A percentile compares a stretch with the other conserved stretches of the same genome.
Evolutionary conservation across 345 rosid species (phyloP).

Genomic region (Populus deltoides): DNA sequence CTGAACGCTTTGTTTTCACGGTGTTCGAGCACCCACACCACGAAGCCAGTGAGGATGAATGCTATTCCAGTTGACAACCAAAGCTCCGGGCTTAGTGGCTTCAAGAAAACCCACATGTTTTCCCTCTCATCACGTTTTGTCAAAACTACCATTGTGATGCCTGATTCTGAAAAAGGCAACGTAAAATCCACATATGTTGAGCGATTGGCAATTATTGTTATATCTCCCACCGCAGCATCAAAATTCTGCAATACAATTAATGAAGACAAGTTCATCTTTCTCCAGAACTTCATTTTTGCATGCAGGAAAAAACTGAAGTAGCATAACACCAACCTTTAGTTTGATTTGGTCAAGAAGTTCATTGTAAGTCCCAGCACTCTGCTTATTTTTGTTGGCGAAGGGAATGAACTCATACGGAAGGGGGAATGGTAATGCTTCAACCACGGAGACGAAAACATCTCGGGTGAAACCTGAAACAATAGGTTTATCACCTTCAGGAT

Average conservation of each 20-base stretch:
- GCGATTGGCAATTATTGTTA: constrained; percentile 14
- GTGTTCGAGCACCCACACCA: constrained; percentile 57
- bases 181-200: constrained; percentile 22
- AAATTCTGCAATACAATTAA: not conserved
- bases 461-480: constrained; percentile 29
- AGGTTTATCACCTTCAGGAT: constrained; percentile 12
- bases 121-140: not conserved
- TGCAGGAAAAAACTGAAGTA: no score
- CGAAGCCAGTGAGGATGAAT: constrained; percentile 22
- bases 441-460: constrained; percentile 37
- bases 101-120: constrained; percentile 20
- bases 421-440: constrained; percentile 18
- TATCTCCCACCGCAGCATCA: constrained; percentile 31
- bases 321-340: constrained; percentile 23
- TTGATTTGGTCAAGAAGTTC: constrained; percentile 32
- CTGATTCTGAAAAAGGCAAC: constrained; percentile 26
- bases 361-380: constrained; percentile 12
- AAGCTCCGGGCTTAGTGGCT: constrained; percentile 22
- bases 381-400: not conserved
- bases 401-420: constrained; percentile 30
- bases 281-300: no score
- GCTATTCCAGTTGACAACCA: constrained; percentile 11
- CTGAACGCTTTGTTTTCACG: constrained; percentile 33
- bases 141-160: constrained; percentile 18
- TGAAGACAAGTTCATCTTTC: no score